Evolutionary conservation across 1,284 basidiomycete species (phyloP), one percentile per base, ranked within the genome.

Genomic region (Meira nashicola): DNA sequence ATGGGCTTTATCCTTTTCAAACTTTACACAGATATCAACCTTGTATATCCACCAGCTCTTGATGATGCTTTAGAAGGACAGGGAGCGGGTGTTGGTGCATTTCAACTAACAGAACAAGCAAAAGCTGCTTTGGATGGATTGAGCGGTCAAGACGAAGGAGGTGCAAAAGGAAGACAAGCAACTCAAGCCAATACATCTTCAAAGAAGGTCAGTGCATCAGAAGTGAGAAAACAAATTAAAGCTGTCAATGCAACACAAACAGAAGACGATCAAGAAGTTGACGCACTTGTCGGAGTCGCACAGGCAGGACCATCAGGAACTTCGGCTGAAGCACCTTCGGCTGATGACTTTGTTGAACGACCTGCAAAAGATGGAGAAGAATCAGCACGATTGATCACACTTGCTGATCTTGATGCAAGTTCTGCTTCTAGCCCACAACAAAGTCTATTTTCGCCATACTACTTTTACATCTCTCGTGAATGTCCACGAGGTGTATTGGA

Each of bases 1-100:
- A 86, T 96, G 48, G 90, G 92, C 17, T 99, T 98, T 74, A 89
- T 93, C 12, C 87, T 96, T 74, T 99, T 92, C 86, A 96, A 96
- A 81, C 85, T 99, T 21, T 99, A 94, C 82, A 88, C 89, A n/a
- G 92, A 96, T 74, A 85, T 85, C 55, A 90, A 90, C 68, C 84
- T 98, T 43, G 86, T 93, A 39, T 99, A 99, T 78, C 95, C 95
- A 21, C 95, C 95, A 1, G 89, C 90, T 21, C 80, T 97, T 57
- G 92, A 98, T 74, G 78, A 82, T 19, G 84, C 84, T 69, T 90
- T 90, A 79, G 91, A 96, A 71, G 92, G 92, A 74, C 83, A 83
- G 47, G 95, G 86, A 5, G 78, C 76, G 9, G 93, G 92, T 12
- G 85, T 98, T 39, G 92, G 90, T 44, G 93, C 94, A 1, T 89